These are phyloP conservation scores for Blastomyces emzantsi DNA, from an alignment of 2,329 filamentous ascomycete species.

Conservation along the genomic window DNA sequence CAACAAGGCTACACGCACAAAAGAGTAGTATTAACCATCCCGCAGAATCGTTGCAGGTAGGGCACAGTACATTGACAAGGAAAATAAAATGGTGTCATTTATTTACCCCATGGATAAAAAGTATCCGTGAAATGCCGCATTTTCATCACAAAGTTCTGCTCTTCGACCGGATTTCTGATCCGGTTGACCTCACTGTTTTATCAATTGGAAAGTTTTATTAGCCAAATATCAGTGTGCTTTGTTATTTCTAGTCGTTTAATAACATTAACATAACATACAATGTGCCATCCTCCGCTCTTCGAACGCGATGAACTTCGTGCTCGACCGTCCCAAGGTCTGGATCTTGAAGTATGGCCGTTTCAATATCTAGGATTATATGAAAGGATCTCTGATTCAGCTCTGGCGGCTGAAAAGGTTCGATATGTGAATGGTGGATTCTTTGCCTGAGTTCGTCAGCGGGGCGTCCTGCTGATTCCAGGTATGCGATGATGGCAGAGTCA, in stretches of 20 bases:
- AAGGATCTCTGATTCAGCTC: conserved; percentile 12
- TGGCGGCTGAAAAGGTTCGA: conserved; percentile 10
- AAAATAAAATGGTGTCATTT: neutral
- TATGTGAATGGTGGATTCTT: conserved; percentile 12
- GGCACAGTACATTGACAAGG: too few relatives aligned
- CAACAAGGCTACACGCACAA: too few relatives aligned
- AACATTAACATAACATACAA: conserved; percentile 8
- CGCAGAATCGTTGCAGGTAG: too few relatives aligned
- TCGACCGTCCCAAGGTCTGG: conserved; percentile 8
- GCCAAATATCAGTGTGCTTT: neutral
- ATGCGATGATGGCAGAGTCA: conserved; percentile 10
- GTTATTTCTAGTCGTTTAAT: too few relatives aligned
- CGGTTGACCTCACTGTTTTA: conserved; percentile 9
- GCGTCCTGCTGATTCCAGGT: conserved; percentile 9
- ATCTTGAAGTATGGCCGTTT: conserved; percentile 11
- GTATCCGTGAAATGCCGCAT: conserved; percentile 10
- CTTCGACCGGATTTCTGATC: conserved; percentile 9
- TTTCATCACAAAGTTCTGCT: conserved; percentile 11
- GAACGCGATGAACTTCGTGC: conserved; percentile 13
- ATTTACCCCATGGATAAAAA: conserved; percentile 12
- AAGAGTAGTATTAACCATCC: too few relatives aligned
- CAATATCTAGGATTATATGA: conserved; percentile 12
- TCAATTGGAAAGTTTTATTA: conserved; percentile 2
- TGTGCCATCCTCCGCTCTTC: conserved; percentile 7
- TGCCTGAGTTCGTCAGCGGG: conserved; percentile 8